Evolutionary conservation across 2,329 filamentous ascomycete species (phyloP), one percentile per base, ranked within the genome.

Genomic region (Colletotrichum caudatum): DNA sequence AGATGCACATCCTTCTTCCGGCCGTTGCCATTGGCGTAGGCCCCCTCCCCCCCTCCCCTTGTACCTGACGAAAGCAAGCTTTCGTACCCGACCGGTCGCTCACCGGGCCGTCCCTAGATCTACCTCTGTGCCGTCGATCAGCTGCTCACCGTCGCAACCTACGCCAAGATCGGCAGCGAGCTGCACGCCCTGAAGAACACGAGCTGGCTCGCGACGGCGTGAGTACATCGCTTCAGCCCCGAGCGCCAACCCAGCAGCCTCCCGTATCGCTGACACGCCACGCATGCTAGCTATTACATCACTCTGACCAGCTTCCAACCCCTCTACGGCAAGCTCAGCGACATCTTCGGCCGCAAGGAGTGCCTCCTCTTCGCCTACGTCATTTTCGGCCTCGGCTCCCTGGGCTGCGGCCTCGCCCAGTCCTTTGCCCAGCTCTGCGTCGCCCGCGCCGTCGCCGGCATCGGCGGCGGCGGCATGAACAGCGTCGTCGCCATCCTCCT

Each of bases 301-400:
- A 93, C 92, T 1, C 81, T 93, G 63, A 93, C 92, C 3, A 91
- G 90, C 29, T 93, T 92, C 75, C 93, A 95, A 78, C 93, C 92
- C 1, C 82, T 94, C 0, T 94, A 92, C 74, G 92, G 92, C 58
- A 92, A 91, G 75, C 82, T 93, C 5, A 90, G 86, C 62, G 91
- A 93, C 76, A 92, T 93, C 41, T 93, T 93, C 75, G 91, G 91
- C 14, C 87, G 92, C 7, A 93, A 93, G 76, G 76, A 85, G 76
- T 90, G 88, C 74, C 82, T 94, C 7, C 82, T 94, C 7, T 89
- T 91, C 74, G 85, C 88, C 2, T 93, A 93, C 75, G 78, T 82
- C 29, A 80, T 92, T 62, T 93, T 93, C 77, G 90, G 89, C 3
- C 78, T 90, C 9, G 91, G 92, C 0, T 92, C 89, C 71, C 78